Conservation (phyloP, 31 red algal genomes). For the Odonthalia washingtoniensis region DNA sequence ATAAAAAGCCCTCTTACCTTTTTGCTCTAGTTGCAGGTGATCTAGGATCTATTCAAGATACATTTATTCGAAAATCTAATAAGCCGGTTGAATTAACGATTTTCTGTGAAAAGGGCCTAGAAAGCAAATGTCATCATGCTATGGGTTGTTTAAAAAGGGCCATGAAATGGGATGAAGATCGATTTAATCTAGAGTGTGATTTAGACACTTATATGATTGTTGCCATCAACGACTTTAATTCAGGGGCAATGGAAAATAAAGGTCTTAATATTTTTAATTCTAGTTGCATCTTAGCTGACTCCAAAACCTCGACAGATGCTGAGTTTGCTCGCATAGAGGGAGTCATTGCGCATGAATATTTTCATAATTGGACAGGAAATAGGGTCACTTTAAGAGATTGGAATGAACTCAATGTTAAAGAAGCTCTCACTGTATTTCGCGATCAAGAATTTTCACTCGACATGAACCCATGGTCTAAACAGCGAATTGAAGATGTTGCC, state of each 20-base stretch:
- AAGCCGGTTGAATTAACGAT: conserved; percentile 76
- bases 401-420: conserved; percentile 98
- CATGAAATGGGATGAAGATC: conserved; percentile 99
- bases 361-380: conserved; percentile 99
- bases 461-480: conserved; percentile 81
- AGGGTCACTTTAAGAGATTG: conserved; percentile 95
- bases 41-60: conserved; percentile 73
- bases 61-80: conserved; percentile 79
- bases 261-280: conserved; percentile 98
- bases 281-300: conserved; percentile 91
- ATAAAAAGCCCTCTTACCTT: conserved; percentile 94
- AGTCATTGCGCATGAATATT: conserved; percentile 98
- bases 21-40: conserved; percentile 97
- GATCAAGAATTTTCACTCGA: conserved; percentile 96
- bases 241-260: conserved; percentile 99
- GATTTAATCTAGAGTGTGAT: conserved; percentile 94
- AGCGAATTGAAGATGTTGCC: conserved; percentile 93
- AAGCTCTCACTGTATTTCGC: conserved; percentile 98
- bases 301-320: conserved; percentile 89
- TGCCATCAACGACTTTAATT: conserved; percentile 89
- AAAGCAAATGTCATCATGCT: conserved; percentile 79
- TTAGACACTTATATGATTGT: conserved; percentile 97
- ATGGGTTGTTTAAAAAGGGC: conserved; percentile 91
- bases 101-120: conserved; percentile 78
- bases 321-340: conserved; percentile 91